Evolutionary conservation across 2,329 filamentous ascomycete genomes (phyloP).

Genomic region (Penicillium sp.): DNA sequence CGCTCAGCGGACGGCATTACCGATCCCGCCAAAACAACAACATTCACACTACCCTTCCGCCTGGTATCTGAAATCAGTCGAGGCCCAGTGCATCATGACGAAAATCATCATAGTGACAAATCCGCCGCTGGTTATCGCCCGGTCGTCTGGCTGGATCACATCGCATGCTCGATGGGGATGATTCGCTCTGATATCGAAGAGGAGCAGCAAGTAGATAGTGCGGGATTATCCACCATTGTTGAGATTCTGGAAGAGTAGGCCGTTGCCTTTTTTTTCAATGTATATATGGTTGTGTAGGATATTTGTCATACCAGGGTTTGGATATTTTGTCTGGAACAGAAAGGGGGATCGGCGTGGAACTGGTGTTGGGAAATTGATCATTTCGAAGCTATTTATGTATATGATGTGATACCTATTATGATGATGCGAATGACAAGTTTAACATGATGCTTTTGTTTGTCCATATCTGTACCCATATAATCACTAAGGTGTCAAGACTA

Average conservation of each 20-base stretch:
- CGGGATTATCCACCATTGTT: background rate
- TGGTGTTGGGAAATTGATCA: background rate
- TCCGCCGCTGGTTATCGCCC: background rate
- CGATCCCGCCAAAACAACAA: background rate
- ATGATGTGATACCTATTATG: background rate
- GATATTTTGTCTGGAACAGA: background rate
- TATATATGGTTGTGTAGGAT: background rate
- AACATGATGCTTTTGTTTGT: background rate
- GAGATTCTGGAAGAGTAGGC: background rate
- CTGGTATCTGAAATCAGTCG: conserved; percentile 12
- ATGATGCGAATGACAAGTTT: background rate
- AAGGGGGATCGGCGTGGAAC: background rate
- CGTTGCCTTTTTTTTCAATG: background rate
- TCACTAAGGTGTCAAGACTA: too few species aligned
- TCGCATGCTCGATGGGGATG: conserved; percentile 15
- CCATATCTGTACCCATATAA: background rate
- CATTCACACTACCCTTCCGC: conserved; percentile 10
- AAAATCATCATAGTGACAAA: background rate
- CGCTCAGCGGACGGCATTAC: background rate
- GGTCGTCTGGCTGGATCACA: conserved; percentile 14
- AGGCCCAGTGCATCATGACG: background rate
- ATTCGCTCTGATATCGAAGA: conserved; percentile 10
- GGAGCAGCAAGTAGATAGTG: background rate
- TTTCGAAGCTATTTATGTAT: background rate
- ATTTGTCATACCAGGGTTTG: background rate